Evolutionary conservation across 1,284 basidiomycete genomes (phyloP).

Genomic region (Cutaneotrichosporon daszewskae): DNA sequence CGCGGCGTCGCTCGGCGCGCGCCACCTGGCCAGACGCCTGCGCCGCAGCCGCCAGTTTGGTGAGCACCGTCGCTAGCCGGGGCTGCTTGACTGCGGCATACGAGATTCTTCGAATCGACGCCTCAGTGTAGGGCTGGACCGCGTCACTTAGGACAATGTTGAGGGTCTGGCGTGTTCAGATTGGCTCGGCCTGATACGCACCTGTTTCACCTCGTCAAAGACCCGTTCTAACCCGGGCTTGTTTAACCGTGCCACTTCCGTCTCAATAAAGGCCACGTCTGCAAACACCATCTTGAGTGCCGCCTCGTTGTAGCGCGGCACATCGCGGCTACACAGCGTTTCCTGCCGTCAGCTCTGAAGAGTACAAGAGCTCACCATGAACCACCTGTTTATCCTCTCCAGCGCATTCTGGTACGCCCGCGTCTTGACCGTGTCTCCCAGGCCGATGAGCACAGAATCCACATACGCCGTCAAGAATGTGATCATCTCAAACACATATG

Average conservation of each 20-base stretch:
- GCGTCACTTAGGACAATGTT: conserved; percentile 67
- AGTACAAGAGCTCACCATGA: conserved; percentile 58
- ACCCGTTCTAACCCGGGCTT: conserved; percentile 64
- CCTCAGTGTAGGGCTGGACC: conserved; percentile 72
- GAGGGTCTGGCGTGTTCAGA: conserved; percentile 27
- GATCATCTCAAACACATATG: conserved; percentile 87
- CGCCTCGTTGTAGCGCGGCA: conserved; percentile 79
- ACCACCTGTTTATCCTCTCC: conserved; percentile 72
- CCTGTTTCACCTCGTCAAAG: conserved; percentile 74
- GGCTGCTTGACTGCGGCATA: conserved; percentile 69
- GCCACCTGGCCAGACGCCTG: conserved; percentile 28
- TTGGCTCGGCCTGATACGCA: conserved; percentile 47
- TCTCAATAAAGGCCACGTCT: conserved; percentile 78
- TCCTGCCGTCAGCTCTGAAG: conserved; percentile 23
- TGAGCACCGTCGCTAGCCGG: conserved; percentile 66
- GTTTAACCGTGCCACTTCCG: conserved; percentile 68
- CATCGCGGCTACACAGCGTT: conserved; percentile 50
- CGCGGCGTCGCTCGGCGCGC: conserved; percentile 63
- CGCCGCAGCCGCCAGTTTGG: conserved; percentile 60
- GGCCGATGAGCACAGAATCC: conserved; percentile 78
- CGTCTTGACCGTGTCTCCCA: conserved; percentile 70
- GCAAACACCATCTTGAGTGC: conserved; percentile 74
- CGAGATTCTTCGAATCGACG: conserved; percentile 63
- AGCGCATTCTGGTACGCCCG: conserved; percentile 82
- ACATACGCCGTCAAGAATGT: conserved; percentile 96